Conservation (phyloP, 768 basidiomycete genomes). For the Mycena belliarum region DNA sequence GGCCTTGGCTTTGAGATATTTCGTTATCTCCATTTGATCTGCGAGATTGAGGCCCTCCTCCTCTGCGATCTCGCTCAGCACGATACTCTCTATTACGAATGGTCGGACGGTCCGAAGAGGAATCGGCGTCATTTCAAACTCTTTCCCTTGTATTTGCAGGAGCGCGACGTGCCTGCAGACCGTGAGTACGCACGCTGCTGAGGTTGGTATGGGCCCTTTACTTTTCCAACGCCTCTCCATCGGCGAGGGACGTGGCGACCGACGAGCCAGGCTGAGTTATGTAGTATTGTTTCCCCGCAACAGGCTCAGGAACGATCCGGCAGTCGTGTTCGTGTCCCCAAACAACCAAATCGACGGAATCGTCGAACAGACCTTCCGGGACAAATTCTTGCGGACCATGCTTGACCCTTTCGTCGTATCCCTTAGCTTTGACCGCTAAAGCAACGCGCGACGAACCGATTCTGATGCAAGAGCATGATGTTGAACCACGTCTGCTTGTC, state of each 20-base stretch:
- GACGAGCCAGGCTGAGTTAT: slow-evolving; percentile 95
- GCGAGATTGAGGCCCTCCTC: slow-evolving; percentile 74
- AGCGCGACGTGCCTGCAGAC: slow-evolving; percentile 82
- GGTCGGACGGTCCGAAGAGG: slow-evolving; percentile 91
- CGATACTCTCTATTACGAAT: slow-evolving; percentile 85
- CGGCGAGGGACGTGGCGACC: slow-evolving; percentile 91
- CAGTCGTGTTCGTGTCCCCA: slow-evolving; percentile 99
- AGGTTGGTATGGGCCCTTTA: slow-evolving; percentile 36
- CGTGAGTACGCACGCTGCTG: background rate
- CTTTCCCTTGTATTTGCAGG: slow-evolving; percentile 82
- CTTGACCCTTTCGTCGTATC: slow-evolving; percentile 56
- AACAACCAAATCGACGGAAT: slow-evolving; percentile 87
- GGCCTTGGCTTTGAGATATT: slow-evolving; percentile 67
- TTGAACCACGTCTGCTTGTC: slow-evolving; percentile 96
- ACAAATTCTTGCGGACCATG: slow-evolving; percentile 95
- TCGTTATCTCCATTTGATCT: slow-evolving; percentile 82
- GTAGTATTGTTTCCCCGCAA: slow-evolving; percentile 88
- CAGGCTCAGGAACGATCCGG: slow-evolving; percentile 85
- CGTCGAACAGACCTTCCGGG: slow-evolving; percentile 96
- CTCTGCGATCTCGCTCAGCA: slow-evolving; percentile 75
- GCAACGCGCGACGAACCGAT: slow-evolving; percentile 44
- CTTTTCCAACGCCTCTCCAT: slow-evolving; percentile 93
- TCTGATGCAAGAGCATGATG: slow-evolving; percentile 90
- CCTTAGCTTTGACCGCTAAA: background rate
- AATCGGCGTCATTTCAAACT: slow-evolving; percentile 84